Percentiles rank a stretch among this genome's conserved stretches.
phyloP scores from a whole-genome alignment of 169 alveolate genomes.

The Eimeria sp. region DNA sequence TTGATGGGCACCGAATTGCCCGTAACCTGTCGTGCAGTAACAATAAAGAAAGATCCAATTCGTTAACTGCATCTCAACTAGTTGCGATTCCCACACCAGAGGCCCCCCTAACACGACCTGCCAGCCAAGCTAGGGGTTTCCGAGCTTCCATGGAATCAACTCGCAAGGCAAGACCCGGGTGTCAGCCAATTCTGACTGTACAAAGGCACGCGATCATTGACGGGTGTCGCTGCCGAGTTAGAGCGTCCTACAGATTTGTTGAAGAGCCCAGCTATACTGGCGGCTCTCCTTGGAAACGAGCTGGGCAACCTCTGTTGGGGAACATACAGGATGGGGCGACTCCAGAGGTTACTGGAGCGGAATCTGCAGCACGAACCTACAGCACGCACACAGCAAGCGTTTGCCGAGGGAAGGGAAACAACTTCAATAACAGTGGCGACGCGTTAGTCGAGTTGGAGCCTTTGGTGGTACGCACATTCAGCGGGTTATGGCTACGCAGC shows the following conservation, averaged over 20 bases:
- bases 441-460: conserved; percentile 52
- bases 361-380: not conserved
- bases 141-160: not conserved
- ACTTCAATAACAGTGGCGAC: not conserved
- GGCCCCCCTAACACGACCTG: not conserved
- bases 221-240: conserved; percentile 60
- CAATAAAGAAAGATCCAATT: not conserved
- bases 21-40: not conserved
- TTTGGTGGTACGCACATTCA: conserved; percentile 14
- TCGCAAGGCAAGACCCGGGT: not conserved
- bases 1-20: conserved; percentile 13
- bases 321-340: not conserved
- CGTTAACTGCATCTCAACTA: not conserved
- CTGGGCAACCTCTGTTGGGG: not conserved
- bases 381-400: not conserved
- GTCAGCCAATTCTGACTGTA: not conserved
- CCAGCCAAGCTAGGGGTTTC: conserved; percentile 12
- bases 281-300: not conserved
- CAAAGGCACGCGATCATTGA: conserved; percentile 17
- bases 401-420: not conserved
- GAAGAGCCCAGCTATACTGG: not conserved
- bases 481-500: not conserved
- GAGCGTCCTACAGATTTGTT: not conserved
- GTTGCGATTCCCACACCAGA: not conserved
- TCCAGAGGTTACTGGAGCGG: not conserved